Evolutionary conservation across 164 flowering plant species (phyloP).

Genomic region (Buxus sempervirens): DNA sequence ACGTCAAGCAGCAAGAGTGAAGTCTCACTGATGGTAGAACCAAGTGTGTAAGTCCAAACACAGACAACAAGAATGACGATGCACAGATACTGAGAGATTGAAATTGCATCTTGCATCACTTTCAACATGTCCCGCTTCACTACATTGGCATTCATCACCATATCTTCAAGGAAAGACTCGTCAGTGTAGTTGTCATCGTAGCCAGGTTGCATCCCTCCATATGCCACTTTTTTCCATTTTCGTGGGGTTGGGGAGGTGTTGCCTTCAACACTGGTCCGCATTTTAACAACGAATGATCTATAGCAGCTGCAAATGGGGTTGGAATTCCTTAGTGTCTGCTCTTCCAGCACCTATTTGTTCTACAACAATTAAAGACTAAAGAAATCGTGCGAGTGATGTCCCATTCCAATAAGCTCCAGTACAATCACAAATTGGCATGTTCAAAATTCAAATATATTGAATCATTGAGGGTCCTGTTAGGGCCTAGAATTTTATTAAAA

Average conservation of each 20-base stretch:
- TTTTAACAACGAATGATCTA: slow-evolving; percentile 1
- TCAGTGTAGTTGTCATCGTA: slow-evolving; percentile 88
- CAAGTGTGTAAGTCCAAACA: slow-evolving; percentile 79
- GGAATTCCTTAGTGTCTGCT: not conserved
- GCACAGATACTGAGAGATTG: slow-evolving; percentile 83
- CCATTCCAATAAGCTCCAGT: too few relatives aligned
- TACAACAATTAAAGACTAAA: too few relatives aligned
- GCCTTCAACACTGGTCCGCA: slow-evolving; percentile 19
- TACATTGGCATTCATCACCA: slow-evolving; percentile 95
- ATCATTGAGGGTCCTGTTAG: too few relatives aligned
- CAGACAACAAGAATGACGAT: slow-evolving; percentile 78
- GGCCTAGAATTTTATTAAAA: too few relatives aligned
- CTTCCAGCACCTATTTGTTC: too few relatives aligned
- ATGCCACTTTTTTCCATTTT: slow-evolving; percentile 96
- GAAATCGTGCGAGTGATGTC: too few relatives aligned
- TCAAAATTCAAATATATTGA: too few relatives aligned
- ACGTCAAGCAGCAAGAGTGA: slow-evolving; percentile 61
- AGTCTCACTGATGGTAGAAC: slow-evolving; percentile 49
- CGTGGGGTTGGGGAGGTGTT: slow-evolving; percentile 26
- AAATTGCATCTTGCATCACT: slow-evolving; percentile 51
- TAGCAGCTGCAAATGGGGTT: not conserved
- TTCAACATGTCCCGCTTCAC: slow-evolving; percentile 51
- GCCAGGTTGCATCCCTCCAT: slow-evolving; percentile 99
- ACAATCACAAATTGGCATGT: too few relatives aligned
- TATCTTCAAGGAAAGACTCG: slow-evolving; percentile 82